Evolutionary conservation across 225 moss, liverwort and hornwort species (phyloP).

Genomic region (Physcomitrellopsis africana): DNA sequence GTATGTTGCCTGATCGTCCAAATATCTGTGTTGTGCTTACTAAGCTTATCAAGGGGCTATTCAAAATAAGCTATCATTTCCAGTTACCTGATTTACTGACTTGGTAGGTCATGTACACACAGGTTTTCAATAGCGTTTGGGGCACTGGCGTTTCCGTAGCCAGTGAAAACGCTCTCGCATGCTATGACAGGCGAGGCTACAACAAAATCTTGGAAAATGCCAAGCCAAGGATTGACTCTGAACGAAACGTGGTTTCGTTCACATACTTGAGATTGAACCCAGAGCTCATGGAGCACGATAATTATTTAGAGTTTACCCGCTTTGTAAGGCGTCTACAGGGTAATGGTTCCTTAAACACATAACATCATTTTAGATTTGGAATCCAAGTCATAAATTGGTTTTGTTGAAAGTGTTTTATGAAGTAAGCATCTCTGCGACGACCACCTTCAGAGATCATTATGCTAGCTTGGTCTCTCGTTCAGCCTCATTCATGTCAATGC

Average conservation of each 20-base stretch:
- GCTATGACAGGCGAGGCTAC: slow-evolving; percentile 77
- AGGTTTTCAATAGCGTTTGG: slow-evolving; percentile 72
- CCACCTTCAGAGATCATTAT: too few relatives aligned
- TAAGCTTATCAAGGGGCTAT: slow-evolving; percentile 7
- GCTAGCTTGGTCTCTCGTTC: too few relatives aligned
- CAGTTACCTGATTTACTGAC: slow-evolving; percentile 7
- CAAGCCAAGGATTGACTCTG: slow-evolving; percentile 57
- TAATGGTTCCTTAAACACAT: slow-evolving; percentile 24
- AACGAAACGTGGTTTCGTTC: slow-evolving; percentile 64
- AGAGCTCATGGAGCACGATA: slow-evolving; percentile 72
- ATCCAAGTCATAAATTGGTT: slow-evolving; percentile 2
- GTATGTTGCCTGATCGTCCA: not conserved
- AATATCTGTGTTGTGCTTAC: not conserved
- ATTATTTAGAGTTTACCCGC: slow-evolving; percentile 71
- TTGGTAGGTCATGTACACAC: slow-evolving; percentile 9
- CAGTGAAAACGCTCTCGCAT: slow-evolving; percentile 88
- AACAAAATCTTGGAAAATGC: slow-evolving; percentile 79
- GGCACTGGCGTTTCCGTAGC: slow-evolving; percentile 63
- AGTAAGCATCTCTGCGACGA: not conserved
- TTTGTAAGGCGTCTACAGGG: slow-evolving; percentile 87
- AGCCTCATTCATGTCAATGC: too few relatives aligned
- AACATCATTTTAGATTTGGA: slow-evolving; percentile 11
- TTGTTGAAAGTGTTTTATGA: slow-evolving; percentile 11
- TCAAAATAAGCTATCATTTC: not conserved
- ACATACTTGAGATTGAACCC: slow-evolving; percentile 85